These are phyloP conservation scores for Candida sp. DNA, from an alignment of 1,139 yeast species.

Conservation along the genomic window DNA sequence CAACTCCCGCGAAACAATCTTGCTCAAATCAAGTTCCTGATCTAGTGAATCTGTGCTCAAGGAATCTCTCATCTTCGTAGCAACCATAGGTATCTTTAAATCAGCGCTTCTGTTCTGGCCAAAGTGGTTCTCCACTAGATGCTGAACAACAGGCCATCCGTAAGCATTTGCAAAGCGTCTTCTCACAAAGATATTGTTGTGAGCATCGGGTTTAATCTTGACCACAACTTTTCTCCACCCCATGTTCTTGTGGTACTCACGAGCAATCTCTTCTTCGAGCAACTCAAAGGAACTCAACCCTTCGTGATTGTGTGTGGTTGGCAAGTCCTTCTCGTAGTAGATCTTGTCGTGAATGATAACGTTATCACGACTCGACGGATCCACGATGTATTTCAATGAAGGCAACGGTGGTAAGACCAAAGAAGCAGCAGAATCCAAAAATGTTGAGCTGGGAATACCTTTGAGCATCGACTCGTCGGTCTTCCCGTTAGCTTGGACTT, in stretches of 20 bases:
- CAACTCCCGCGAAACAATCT: slow-evolving; percentile 39
- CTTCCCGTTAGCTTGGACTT: neutral
- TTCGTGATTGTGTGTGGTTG: slow-evolving; percentile 12
- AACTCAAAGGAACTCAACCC: slow-evolving; percentile 22
- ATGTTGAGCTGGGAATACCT: slow-evolving; percentile 69
- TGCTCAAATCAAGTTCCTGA: slow-evolving; percentile 30
- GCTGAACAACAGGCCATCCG: slow-evolving; percentile 96
- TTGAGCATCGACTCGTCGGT: slow-evolving; percentile 4
- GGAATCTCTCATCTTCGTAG: neutral
- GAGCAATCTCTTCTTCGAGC: slow-evolving; percentile 83
- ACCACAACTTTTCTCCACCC: slow-evolving; percentile 94
- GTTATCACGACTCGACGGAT: slow-evolving; percentile 50
- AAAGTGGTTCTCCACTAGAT: slow-evolving; percentile 55
- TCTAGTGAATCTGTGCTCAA: slow-evolving; percentile 26
- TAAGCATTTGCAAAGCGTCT: slow-evolving; percentile 91
- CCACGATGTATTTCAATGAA: slow-evolving; percentile 65
- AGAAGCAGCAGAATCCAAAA: slow-evolving; percentile 83
- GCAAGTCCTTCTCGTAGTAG: slow-evolving; percentile 40
- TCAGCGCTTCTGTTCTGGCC: slow-evolving; percentile 15
- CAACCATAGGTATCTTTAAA: slow-evolving; percentile 5
- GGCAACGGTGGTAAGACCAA: slow-evolving; percentile 91
- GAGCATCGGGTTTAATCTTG: slow-evolving; percentile 90
- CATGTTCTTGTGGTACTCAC: slow-evolving; percentile 86
- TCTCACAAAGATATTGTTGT: slow-evolving; percentile 89
- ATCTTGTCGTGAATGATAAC: slow-evolving; percentile 46